Percentiles rank a stretch among this genome's conserved stretches.
These are phyloP conservation scores for Aspergillus wentii DNA, from an alignment of 495 filamentous ascomycete genomes.

Conservation along the genomic window DNA sequence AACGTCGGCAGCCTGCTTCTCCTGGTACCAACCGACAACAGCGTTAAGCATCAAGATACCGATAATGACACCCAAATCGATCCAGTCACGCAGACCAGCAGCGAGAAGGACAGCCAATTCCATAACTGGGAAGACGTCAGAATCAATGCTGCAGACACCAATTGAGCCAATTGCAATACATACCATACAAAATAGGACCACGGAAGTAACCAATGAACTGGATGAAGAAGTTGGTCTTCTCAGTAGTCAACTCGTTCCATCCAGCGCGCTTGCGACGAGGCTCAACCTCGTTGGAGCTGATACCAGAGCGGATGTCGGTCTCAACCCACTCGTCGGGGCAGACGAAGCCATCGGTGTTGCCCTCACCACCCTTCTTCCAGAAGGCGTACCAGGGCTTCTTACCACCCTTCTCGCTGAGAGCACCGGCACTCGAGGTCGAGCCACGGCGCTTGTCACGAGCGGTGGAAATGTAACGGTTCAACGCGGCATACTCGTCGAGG, in stretches of 20 bases:
- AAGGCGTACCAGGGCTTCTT: conserved; percentile 57
- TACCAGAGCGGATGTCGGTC: conserved; percentile 62
- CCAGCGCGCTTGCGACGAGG: conserved; percentile 60
- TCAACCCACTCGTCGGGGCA: conserved; percentile 68
- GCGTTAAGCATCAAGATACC: conserved; percentile 80
- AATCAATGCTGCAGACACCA: neutral
- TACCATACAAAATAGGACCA: conserved; percentile 82
- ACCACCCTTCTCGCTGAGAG: conserved; percentile 31
- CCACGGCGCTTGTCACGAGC: conserved; percentile 56
- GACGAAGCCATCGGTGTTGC: conserved; percentile 41
- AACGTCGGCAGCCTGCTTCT: conserved; percentile 82
- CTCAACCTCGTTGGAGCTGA: conserved; percentile 55
- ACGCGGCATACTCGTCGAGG: conserved; percentile 49
- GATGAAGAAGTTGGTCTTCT: conserved; percentile 73
- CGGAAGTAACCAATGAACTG: conserved; percentile 77
- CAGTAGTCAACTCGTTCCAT: conserved; percentile 69
- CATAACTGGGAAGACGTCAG: conserved; percentile 55
- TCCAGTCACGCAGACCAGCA: conserved; percentile 77
- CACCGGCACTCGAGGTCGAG: conserved; percentile 48
- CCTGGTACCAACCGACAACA: conserved; percentile 78
- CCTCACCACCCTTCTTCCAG: conserved; percentile 39
- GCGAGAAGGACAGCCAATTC: conserved; percentile 76
- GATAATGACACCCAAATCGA: conserved; percentile 82
- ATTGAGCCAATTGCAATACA: conserved; percentile 23
- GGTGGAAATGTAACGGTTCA: conserved; percentile 64